Conservation (phyloP, 208 protist species). For the Leishmania turanica region DNA sequence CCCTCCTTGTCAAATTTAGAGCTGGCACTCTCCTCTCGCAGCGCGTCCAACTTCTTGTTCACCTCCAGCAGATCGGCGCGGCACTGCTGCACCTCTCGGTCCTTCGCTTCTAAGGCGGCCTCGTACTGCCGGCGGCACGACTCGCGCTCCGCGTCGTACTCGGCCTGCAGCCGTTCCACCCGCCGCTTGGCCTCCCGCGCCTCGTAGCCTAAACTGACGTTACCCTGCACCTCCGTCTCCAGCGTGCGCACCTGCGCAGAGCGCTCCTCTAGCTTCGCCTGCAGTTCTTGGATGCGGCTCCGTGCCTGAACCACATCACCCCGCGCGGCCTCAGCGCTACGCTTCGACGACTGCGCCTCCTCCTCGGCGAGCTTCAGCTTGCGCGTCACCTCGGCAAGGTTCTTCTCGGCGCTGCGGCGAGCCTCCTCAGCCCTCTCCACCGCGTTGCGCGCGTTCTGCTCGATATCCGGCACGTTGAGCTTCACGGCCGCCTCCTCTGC, state of each 20-base stretch:
- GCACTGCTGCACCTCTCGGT: conserved; percentile 50
- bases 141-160: conserved; percentile 53
- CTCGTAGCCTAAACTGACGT: conserved; percentile 39
- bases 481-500: conserved; percentile 38
- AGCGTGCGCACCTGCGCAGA: conserved; percentile 34
- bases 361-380: conserved; percentile 45
- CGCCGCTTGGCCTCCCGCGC: conserved; percentile 45
- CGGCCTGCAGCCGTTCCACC: conserved; percentile 40
- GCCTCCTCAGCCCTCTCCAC: conserved; percentile 53
- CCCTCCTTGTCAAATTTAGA: conserved; percentile 45
- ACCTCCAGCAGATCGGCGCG: conserved; percentile 47
- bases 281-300: conserved; percentile 30
- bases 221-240: conserved; percentile 37
- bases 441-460: conserved; percentile 26
- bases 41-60: conserved; percentile 32
- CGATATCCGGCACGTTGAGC: conserved; percentile 34
- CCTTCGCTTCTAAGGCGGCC: conserved; percentile 43
- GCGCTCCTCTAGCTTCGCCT: conserved; percentile 43
- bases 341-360: conserved; percentile 31
- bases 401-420: conserved; percentile 35
- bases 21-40: conserved; percentile 51
- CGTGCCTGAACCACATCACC: conserved; percentile 28
- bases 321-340: conserved; percentile 33
- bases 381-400: conserved; percentile 37
- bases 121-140: conserved; percentile 35